These are phyloP conservation scores for Blastobotrys apis DNA, from an alignment of 1,139 yeast genomes.

Conservation along the genomic window DNA sequence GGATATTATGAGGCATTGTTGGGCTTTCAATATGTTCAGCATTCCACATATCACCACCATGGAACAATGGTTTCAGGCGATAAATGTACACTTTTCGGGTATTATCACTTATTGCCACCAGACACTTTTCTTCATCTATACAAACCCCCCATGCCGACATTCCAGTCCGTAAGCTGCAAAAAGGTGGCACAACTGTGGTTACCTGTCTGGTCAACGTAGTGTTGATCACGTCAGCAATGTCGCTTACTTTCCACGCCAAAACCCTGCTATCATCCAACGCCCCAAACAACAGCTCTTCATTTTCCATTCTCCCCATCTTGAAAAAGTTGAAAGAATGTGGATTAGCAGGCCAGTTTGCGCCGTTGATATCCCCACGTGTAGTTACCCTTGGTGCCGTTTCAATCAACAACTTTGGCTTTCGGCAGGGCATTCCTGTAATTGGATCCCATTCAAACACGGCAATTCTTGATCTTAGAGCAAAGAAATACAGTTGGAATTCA, in stretches of 20 bases:
- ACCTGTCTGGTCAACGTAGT: neutral
- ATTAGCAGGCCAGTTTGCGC: conserved; percentile 28
- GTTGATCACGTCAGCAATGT: neutral
- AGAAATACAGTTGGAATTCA: conserved; percentile 19
- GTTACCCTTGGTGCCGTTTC: conserved; percentile 23
- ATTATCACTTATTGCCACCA: conserved; percentile 57
- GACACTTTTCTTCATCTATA: conserved; percentile 35
- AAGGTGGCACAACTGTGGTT: conserved; percentile 31
- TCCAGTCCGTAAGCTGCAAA: conserved; percentile 39
- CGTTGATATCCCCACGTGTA: conserved; percentile 20
- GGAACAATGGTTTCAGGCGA: conserved; percentile 9
- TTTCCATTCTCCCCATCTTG: conserved; percentile 32
- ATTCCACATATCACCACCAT: too few relatives aligned
- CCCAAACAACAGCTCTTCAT: conserved; percentile 40
- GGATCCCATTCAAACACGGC: conserved; percentile 22
- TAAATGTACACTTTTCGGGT: conserved; percentile 33
- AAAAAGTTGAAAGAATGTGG: conserved; percentile 58
- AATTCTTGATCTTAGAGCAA: conserved; percentile 22
- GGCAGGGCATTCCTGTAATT: conserved; percentile 18
- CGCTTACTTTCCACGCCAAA: neutral
- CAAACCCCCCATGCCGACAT: conserved; percentile 69
- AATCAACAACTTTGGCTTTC: conserved; percentile 15
- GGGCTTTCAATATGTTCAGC: conserved; percentile 36
- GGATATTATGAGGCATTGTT: conserved; percentile 53
- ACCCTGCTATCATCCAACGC: conserved; percentile 58